Conservation (phyloP, 2,329 filamentous ascomycete genomes). For the Colletotrichum lupini region DNA sequence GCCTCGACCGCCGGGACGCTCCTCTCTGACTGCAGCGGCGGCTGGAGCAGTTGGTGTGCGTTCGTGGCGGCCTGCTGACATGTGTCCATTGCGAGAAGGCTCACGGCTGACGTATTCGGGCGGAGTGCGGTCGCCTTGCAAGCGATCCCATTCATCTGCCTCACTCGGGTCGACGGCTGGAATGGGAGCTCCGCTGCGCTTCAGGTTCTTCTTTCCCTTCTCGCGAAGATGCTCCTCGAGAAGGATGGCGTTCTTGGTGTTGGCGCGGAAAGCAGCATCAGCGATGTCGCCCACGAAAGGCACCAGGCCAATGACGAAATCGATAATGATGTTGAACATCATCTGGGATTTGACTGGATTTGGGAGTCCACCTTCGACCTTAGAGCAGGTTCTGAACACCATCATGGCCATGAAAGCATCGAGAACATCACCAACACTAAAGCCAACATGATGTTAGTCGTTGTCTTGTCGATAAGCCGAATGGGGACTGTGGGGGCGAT, state of each 20-base stretch:
- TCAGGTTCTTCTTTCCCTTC: slow-evolving; percentile 70
- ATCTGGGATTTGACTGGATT: slow-evolving; percentile 72
- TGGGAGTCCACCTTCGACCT: slow-evolving; percentile 82
- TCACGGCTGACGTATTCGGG: slow-evolving; percentile 31
- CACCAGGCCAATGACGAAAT: slow-evolving; percentile 79
- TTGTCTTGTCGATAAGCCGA: background rate
- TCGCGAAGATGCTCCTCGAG: slow-evolving; percentile 76
- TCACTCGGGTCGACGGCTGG: slow-evolving; percentile 64
- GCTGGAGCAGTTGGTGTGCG: slow-evolving; percentile 26
- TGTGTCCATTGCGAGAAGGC: slow-evolving; percentile 30
- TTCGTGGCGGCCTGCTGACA: slow-evolving; percentile 29
- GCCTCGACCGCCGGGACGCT: slow-evolving; percentile 7
- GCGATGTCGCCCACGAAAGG: slow-evolving; percentile 81
- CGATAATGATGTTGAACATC: slow-evolving; percentile 81
- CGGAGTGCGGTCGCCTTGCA: slow-evolving; percentile 26
- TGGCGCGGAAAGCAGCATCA: slow-evolving; percentile 79
- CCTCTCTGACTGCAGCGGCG: slow-evolving; percentile 17
- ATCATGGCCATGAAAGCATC: slow-evolving; percentile 81
- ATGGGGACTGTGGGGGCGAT: background rate
- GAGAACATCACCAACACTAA: slow-evolving; percentile 77
- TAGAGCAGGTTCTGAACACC: slow-evolving; percentile 77
- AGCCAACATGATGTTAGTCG: background rate
- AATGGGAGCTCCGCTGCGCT: slow-evolving; percentile 56
- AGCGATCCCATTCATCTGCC: slow-evolving; percentile 61
- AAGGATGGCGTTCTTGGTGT: slow-evolving; percentile 79